Base-by-base conservation (phyloP, 2,329 filamentous ascomycete species). In the Aplosporella prunicola region DNA sequence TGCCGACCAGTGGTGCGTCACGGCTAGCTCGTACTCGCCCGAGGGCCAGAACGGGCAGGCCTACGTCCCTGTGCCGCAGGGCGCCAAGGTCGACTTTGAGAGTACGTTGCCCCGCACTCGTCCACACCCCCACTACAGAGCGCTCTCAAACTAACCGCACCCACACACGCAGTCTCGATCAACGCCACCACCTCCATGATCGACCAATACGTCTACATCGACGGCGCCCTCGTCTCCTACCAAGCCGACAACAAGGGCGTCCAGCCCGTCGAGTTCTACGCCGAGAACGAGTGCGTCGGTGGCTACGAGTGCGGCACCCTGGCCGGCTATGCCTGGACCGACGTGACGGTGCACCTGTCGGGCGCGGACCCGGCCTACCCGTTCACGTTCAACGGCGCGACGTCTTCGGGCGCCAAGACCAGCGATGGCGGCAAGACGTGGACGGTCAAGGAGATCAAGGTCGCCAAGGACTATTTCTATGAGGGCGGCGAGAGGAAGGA, bases 181-280 rank as follows among this genome's bases (percentile, higher is more conserved):
- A 27, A 40, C 10, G 15, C 31, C 14, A 20, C 30, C 9, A 34
- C 31, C 14, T 27, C 31, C 16, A 31, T 25, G 18, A 20, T 42
- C 10, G 20, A 37, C 15, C 39, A 44, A 22, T 39, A 27, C 5
- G 29, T 39, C n/a, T 38, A 31, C 20, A 30, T 44, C 26, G 15
- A 16, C 5, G 39, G 39, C 13, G 25, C 15, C 14, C 16, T 44
- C 11, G 32, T 39, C 15, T 42, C 32, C 2, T 20, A 37, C 11
- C 17, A 39, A 13, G 33, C 39, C 5, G 31, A 35, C 13, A 23
- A 24, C 34, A 34, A 14, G 31, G 39, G 35, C 3, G 33, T 44
- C 31, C 35, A 44, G 24, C 35, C 42, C 9, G 20, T 27, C 9
- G 39, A 42, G 2, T 44, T 44, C 20, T 44, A 44, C 42, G 68